Evolutionary conservation across 352 stramenopile species (phyloP).

Genomic region (Phytophthora sansomeana): DNA sequence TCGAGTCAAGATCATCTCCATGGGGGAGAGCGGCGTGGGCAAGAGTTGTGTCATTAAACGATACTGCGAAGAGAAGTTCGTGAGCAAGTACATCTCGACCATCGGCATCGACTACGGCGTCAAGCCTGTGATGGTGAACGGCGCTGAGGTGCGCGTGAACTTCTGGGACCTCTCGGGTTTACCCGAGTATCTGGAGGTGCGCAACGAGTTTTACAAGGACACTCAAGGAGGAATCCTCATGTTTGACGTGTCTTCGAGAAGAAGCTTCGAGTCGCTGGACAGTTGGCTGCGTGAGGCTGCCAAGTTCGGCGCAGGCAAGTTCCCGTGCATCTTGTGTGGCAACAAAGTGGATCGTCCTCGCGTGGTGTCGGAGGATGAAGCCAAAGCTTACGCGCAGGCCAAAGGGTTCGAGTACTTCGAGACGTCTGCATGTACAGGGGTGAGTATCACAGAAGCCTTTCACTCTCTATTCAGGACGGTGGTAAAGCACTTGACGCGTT

Average conservation of each 20-base stretch:
- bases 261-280: conserved; percentile 89
- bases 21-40: conserved; percentile 89
- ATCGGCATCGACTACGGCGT: conserved; percentile 97
- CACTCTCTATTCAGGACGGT: conserved; percentile 81
- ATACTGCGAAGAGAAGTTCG: conserved; percentile 96
- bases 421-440: conserved; percentile 90
- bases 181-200: conserved; percentile 94
- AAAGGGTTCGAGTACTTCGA: conserved; percentile 94
- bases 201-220: conserved; percentile 98
- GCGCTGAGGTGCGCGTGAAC: conserved; percentile 89
- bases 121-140: conserved; percentile 85
- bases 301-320: conserved; percentile 89
- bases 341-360: conserved; percentile 92
- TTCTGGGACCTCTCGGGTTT: conserved; percentile 95
- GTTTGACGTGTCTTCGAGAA: conserved; percentile 79
- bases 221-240: conserved; percentile 80
- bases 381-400: conserved; percentile 63
- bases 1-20: conserved; percentile 95
- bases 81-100: conserved; percentile 96
- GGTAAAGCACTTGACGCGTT: conserved; percentile 46
- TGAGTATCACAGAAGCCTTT: conserved; percentile 89
- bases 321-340: conserved; percentile 90
- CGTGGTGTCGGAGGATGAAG: conserved; percentile 86
- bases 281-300: conserved; percentile 89
- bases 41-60: conserved; percentile 97